Base-by-base conservation (phyloP, 2,329 filamentous ascomycete genomes). In the Arachnomyces sp. region DNA sequence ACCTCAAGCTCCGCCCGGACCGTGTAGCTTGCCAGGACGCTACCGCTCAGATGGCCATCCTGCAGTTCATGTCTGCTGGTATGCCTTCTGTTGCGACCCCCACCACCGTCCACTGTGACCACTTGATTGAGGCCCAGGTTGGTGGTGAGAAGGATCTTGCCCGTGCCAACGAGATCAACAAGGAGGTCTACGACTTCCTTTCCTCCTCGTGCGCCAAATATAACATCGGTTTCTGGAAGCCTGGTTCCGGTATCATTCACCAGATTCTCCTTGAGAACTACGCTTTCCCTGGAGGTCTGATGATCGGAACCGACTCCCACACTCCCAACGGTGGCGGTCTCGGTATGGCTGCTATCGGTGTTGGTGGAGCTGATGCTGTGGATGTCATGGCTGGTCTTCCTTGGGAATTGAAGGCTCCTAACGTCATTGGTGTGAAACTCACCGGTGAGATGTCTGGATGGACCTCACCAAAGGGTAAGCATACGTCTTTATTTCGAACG, bases 161-260 rank as follows among this genome's bases (percentile, higher is more conserved):
- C 47, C 81, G 90, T 59, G 92, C 92, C 57, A 74, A 90, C 60
- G 77, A 81, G 55, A 94, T 94, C 73, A 96, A 96, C 82, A 94
- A 93, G 77, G 90, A 96, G 70, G 92, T 98, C 55, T 98, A 96
- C 72, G 84, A 96, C 71, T 98, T 98, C 77, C 73, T 98, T 62
- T 79, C 88, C 47, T 81, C 82, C 49, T 84, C 90, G 51, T 96
- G 90, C 66, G 89, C 89, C 61, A 98, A 96, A 76, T 98, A 96
- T 77, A 90, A 96, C 77, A 96, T 96, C 66, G 92, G 92, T 74
- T 96, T 96, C 82, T 98, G 92, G 92, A 87, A 79, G 68, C 92
- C 92, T 51, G 92, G 92, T 56, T 95, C 90, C 64, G 92, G 92
- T 77, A 98, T 96, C 66, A 98, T 98, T 57, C 92, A 98, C 74